A percentile compares a stretch with the other conserved stretches of the same genome.
These are phyloP conservation scores for Podila epigama DNA, from an alignment of 192 early-diverging fungal species.

Conservation along the genomic window DNA sequence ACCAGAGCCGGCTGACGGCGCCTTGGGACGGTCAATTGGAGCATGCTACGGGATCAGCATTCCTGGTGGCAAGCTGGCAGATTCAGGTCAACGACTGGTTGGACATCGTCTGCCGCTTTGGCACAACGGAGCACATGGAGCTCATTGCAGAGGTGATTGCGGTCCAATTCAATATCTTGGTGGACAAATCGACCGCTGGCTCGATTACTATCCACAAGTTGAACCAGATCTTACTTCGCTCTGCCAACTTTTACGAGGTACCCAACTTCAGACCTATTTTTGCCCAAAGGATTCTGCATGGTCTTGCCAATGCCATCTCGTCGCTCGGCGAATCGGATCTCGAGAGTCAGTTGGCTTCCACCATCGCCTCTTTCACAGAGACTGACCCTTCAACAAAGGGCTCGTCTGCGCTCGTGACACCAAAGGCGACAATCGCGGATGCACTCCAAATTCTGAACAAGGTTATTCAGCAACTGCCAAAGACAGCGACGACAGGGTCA, in stretches of 20 bases:
- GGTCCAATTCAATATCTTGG: constrained; percentile 17
- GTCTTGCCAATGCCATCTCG: constrained; percentile 12
- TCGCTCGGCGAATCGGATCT: constrained; percentile 7
- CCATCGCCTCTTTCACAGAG: constrained; percentile 16
- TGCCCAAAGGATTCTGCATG: constrained; percentile 22
- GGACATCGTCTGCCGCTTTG: constrained; percentile 48
- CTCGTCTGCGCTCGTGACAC: neutral
- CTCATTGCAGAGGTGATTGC: constrained; percentile 32
- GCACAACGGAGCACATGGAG: constrained; percentile 32
- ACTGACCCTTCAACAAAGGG: neutral
- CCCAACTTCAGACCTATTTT: constrained; percentile 51
- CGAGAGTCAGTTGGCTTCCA: constrained; percentile 17
- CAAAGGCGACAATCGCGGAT: constrained; percentile 15
- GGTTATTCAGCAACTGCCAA: neutral
- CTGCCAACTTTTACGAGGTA: constrained; percentile 58
- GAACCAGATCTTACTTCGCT: constrained; percentile 49
- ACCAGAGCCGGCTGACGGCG: neutral
- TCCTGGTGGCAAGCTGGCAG: constrained; percentile 57
- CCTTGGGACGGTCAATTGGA: constrained; percentile 30
- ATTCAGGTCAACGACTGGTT: constrained; percentile 61
- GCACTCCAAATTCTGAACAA: constrained; percentile 20
- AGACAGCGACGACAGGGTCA: neutral
- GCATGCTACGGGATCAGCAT: constrained; percentile 5
- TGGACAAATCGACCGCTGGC: neutral
- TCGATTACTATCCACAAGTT: constrained; percentile 32